These are phyloP conservation scores for Pinus tabuliformis DNA, from an alignment of 75 land plant species.

Conservation along the genomic window DNA sequence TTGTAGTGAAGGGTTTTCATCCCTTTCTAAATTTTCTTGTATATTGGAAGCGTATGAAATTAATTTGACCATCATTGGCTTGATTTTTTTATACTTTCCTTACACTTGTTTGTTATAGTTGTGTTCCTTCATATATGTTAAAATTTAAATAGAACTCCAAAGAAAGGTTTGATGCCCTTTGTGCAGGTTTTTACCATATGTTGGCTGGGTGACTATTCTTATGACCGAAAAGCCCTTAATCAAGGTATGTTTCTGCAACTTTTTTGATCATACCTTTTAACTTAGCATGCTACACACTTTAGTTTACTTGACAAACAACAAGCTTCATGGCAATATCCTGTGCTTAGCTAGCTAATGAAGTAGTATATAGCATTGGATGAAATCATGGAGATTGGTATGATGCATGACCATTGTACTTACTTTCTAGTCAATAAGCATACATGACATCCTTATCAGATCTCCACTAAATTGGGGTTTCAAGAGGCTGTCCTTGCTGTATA, in stretches of 20 bases:
- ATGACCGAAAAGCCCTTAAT: slow-evolving; percentile 96
- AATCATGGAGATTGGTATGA: not conserved
- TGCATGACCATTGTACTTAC: too few species aligned
- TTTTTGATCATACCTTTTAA: not conserved
- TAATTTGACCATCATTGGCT: not conserved
- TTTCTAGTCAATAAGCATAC: not conserved
- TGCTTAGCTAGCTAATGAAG: not conserved
- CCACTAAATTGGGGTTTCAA: not conserved
- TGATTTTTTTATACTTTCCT: not conserved
- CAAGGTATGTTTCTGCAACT: slow-evolving; percentile 48
- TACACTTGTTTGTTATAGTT: not conserved
- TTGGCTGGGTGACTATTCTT: slow-evolving; percentile 95
- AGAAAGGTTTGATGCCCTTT: not conserved
- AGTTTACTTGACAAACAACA: not conserved
- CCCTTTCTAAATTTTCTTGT: not conserved
- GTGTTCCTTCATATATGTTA: not conserved
- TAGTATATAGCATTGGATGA: not conserved
- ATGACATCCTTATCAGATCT: not conserved
- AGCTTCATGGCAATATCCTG: not conserved
- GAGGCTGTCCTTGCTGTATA: not conserved
- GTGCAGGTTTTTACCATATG: slow-evolving; percentile 89
- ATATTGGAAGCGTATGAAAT: not conserved
- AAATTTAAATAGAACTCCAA: too few species aligned
- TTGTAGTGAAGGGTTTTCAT: not conserved
- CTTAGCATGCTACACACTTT: not conserved